phyloP scores from a whole-genome alignment of 305 asterid genomes.

The Fraxinus nigra region DNA sequence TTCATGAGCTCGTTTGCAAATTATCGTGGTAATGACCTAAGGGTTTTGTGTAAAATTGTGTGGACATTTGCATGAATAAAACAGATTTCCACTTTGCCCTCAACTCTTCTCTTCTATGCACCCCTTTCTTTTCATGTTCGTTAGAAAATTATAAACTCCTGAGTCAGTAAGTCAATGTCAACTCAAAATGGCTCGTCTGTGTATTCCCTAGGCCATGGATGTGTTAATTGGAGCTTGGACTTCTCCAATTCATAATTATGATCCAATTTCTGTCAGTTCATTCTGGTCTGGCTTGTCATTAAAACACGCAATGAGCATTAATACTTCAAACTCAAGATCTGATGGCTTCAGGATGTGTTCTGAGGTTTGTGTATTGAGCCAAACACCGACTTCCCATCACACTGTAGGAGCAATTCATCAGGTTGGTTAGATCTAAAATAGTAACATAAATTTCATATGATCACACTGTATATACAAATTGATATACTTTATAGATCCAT shows the following conservation, averaged over 20 bases:
- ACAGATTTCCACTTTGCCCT: not conserved
- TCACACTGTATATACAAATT: not conserved
- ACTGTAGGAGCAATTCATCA: not conserved
- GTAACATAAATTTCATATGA: not conserved
- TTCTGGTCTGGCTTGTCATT: not conserved
- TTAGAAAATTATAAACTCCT: not conserved
- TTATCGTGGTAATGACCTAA: no score
- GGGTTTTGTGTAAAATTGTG: not conserved
- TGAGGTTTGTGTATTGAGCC: not conserved
- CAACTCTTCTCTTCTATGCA: not conserved
- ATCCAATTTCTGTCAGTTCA: not conserved
- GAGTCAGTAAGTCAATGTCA: not conserved
- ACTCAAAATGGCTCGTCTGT: not conserved
- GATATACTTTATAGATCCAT: not conserved
- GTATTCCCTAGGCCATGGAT: slow-evolving; percentile 5
- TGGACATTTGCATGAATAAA: not conserved
- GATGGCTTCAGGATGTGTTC: not conserved
- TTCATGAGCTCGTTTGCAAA: not conserved
- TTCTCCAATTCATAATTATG: not conserved
- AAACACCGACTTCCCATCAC: not conserved
- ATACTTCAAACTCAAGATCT: not conserved
- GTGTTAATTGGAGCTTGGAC: not conserved
- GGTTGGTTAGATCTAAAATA: not conserved
- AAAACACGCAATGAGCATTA: not conserved
- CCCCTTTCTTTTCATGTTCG: not conserved